A percentile compares a stretch with the other conserved stretches of the same genome.
Conservation (phyloP, 208 protist genomes). For the Acanthamoeba healyi region DNA sequence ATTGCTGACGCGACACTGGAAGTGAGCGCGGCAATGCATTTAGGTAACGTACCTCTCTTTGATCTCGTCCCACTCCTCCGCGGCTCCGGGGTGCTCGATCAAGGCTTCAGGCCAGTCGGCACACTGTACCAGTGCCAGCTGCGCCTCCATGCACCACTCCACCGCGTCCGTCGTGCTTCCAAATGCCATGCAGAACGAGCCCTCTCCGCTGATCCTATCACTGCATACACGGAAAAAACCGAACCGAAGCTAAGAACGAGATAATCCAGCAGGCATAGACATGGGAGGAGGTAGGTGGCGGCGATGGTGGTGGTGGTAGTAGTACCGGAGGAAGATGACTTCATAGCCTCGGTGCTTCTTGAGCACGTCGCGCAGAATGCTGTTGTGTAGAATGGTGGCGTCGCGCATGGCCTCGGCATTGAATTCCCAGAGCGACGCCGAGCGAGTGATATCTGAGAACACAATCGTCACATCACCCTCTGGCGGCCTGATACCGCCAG, state of each 20-base stretch:
- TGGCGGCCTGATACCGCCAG: background rate
- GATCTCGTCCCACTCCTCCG: constrained; percentile 35
- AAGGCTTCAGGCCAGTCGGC: constrained; percentile 6
- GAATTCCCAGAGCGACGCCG: constrained; percentile 3
- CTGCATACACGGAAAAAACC: background rate
- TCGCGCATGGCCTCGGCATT: constrained; percentile 24
- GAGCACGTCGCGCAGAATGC: background rate
- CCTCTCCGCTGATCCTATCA: constrained; percentile 31
- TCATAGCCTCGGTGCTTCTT: constrained; percentile 36
- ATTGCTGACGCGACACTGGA: background rate
- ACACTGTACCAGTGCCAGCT: background rate
- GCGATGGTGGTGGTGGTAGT: background rate
- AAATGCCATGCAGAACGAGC: constrained; percentile 69
- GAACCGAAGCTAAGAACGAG: no score
- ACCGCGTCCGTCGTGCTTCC: constrained; percentile 6
- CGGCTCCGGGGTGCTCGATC: constrained; percentile 41
- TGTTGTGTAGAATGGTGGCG: constrained; percentile 33
- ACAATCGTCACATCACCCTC: constrained; percentile 29
- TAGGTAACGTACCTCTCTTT: background rate
- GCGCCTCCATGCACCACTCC: constrained; percentile 37
- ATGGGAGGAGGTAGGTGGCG: background rate
- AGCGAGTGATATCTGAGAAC: constrained; percentile 9
- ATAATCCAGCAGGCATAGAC: background rate
- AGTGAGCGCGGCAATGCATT: background rate
- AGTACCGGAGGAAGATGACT: constrained; percentile 8